Conservation (phyloP, 225 moss, liverwort and hornwort species). For the Pseudoscleropodium purum region DNA sequence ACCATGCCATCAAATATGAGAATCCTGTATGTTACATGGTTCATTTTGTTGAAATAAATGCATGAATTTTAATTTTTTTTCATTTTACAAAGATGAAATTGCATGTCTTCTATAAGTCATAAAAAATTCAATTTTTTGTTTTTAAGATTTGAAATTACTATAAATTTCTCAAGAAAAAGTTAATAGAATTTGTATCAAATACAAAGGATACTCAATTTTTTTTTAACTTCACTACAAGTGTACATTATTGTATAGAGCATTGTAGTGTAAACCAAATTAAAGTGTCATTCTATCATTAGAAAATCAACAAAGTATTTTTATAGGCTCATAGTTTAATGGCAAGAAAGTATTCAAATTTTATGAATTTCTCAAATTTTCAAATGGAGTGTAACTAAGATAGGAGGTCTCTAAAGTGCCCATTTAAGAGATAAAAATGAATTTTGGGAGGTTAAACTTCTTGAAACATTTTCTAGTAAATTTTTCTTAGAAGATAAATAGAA, state of each 20-base stretch:
- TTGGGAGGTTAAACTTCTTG: not conserved
- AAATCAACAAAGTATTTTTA: not conserved
- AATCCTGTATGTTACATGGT: rapidly evolving
- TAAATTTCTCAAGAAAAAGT: not conserved
- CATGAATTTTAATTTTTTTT: not conserved
- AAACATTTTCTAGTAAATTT: not conserved
- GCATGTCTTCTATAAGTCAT: not conserved
- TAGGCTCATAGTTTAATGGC: rapidly evolving
- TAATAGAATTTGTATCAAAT: not conserved
- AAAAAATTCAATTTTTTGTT: not conserved
- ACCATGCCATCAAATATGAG: rapidly evolving
- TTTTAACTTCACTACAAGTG: not conserved
- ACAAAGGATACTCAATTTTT: not conserved
- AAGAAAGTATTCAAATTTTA: not conserved
- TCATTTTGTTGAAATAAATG: not conserved
- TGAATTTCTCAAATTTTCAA: not conserved
- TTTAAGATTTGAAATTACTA: not conserved
- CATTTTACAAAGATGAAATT: not conserved
- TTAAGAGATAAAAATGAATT: not conserved
- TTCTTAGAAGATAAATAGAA: not conserved
- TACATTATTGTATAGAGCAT: not conserved
- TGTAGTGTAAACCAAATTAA: not conserved
- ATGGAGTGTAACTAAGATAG: too few species aligned
- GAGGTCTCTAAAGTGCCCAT: not conserved
- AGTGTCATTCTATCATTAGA: not conserved